Percentiles rank a stretch among this genome's conserved stretches.
Evolutionary conservation across 192 early-diverging fungal genomes (phyloP).

Genomic region (Umbelopsis sp.): DNA sequence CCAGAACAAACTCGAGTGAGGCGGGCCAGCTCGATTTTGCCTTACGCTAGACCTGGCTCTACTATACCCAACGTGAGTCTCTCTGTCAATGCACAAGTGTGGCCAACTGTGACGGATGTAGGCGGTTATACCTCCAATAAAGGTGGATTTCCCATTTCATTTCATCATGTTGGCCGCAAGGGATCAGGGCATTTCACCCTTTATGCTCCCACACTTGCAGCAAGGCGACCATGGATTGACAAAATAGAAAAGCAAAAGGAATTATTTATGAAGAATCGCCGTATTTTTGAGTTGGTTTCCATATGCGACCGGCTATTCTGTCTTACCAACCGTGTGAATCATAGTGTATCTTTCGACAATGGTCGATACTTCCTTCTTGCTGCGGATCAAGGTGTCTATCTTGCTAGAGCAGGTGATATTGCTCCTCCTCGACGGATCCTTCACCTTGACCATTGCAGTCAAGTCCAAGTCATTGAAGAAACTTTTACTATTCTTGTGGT

Average conservation of each 20-base stretch:
- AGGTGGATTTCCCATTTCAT: conserved; percentile 71
- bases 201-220: conserved; percentile 73
- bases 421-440: conserved; percentile 51
- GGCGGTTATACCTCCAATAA: conserved; percentile 46
- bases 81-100: conserved; percentile 29
- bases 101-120: neutral
- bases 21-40: conserved; percentile 33
- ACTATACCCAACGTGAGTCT: conserved; percentile 4
- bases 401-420: conserved; percentile 27
- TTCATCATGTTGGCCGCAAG: conserved; percentile 73
- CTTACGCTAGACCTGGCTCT: conserved; percentile 29
- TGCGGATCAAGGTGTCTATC: conserved; percentile 84
- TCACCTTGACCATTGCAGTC: conserved; percentile 75
- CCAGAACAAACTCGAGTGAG: conserved; percentile 31
- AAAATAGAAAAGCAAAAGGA: conserved; percentile 70
- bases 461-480: conserved; percentile 88
- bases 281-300: conserved; percentile 58
- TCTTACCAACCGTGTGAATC: conserved; percentile 59
- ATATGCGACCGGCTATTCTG: conserved; percentile 58
- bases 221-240: conserved; percentile 82
- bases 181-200: conserved; percentile 64
- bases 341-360: conserved; percentile 50
- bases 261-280: conserved; percentile 41
- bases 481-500: conserved; percentile 80
- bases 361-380: conserved; percentile 75